phyloP scores from a whole-genome alignment of 805 yeast species.

The Candida sonorensis region DNA sequence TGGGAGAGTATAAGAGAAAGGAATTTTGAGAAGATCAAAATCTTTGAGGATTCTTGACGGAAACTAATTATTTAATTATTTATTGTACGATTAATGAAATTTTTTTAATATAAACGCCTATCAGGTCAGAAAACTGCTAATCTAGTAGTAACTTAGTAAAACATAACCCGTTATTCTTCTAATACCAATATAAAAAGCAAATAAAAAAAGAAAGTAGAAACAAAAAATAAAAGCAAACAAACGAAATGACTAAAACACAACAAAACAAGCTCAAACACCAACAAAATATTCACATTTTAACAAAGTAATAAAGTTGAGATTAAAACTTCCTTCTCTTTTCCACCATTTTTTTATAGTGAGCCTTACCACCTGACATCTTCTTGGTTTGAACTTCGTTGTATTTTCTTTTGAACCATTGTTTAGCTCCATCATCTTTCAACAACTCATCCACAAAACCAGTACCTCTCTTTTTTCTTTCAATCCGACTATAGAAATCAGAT shows the following conservation, averaged over 20 bases:
- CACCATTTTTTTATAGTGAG: constrained; percentile 55
- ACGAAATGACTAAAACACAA: too few species aligned
- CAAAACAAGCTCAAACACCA: too few species aligned
- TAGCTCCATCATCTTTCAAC: constrained; percentile 62
- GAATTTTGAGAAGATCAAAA: constrained; percentile 40
- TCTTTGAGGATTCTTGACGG: constrained; percentile 11
- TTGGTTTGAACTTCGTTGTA: constrained; percentile 70
- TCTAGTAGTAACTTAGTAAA: too few species aligned
- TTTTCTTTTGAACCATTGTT: constrained; percentile 77
- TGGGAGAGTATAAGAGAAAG: constrained; percentile 48
- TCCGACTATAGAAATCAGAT: constrained; percentile 67
- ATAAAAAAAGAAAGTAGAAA: too few species aligned
- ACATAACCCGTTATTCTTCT: too few species aligned
- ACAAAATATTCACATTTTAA: too few species aligned
- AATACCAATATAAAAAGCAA: too few species aligned
- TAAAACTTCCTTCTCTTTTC: constrained; percentile 48
- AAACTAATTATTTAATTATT: not conserved
- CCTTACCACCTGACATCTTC: constrained; percentile 57
- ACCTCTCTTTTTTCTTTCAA: constrained; percentile 68
- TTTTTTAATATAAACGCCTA: too few species aligned
- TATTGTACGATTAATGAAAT: too few species aligned
- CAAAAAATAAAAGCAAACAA: too few species aligned
- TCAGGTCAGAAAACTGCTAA: too few species aligned
- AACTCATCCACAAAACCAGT: constrained; percentile 76
- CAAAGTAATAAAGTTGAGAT: constrained; percentile 1